Percentiles rank a stretch among this genome's conserved stretches.
These are phyloP conservation scores for Bothia castanella DNA, from an alignment of 1,284 basidiomycete species.

Conservation along the genomic window DNA sequence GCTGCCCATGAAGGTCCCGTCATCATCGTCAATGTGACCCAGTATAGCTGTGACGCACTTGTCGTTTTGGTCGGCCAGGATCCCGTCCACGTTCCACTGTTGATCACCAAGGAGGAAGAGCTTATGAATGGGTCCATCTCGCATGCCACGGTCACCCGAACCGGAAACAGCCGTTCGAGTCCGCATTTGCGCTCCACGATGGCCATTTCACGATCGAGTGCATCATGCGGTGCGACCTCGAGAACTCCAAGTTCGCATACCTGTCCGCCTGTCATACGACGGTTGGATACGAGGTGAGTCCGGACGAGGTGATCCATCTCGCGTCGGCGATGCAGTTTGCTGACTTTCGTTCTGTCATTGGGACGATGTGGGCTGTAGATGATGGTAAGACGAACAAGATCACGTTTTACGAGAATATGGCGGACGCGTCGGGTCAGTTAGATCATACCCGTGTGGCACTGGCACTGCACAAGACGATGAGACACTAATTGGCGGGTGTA, in stretches of 20 bases:
- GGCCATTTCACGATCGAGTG: too few relatives aligned
- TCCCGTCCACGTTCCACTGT: constrained; percentile 13
- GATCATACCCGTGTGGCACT: too few relatives aligned
- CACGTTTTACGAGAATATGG: constrained; percentile 16
- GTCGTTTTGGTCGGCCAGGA: constrained; percentile 21
- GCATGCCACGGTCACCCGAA: constrained; percentile 27
- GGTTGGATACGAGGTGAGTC: constrained; percentile 1
- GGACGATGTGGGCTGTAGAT: constrained; percentile 27
- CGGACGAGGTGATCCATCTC: constrained; percentile 21
- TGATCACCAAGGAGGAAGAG: too few relatives aligned
- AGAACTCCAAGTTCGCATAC: constrained; percentile 15
- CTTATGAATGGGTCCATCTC: constrained; percentile 21
- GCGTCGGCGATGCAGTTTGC: constrained; percentile 24
- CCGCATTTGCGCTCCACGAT: constrained; percentile 28
- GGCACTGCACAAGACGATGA: too few relatives aligned
- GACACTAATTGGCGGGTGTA: too few relatives aligned
- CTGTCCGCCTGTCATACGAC: constrained; percentile 24
- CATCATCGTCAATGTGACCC: constrained; percentile 35
- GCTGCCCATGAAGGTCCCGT: constrained; percentile 37
- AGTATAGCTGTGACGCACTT: constrained; percentile 30
- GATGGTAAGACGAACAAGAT: constrained; percentile 21
- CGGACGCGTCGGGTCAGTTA: too few relatives aligned
- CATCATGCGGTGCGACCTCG: too few relatives aligned
- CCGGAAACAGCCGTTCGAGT: constrained; percentile 27
- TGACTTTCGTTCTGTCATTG: constrained; percentile 21